Conservation (phyloP, 2,329 filamentous ascomycete species). For the Blastomyces parvus region DNA sequence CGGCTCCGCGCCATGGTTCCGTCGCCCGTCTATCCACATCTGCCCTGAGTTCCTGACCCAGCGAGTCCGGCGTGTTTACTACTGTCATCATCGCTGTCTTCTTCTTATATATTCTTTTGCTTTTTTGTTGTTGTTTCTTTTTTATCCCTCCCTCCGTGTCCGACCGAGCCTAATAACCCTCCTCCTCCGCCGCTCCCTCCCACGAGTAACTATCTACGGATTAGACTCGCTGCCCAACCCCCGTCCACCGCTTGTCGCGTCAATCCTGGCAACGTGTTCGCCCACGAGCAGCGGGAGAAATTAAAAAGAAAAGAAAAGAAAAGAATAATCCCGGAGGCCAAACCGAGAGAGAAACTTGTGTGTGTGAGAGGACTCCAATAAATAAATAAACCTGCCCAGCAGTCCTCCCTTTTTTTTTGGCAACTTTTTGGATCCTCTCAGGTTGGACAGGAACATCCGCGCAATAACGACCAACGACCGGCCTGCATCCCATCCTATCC, state of each 20-base stretch:
- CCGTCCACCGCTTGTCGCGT: constrained; percentile 15
- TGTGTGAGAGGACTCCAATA: neutral
- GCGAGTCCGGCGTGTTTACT: constrained; percentile 16
- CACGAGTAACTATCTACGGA: too few species aligned
- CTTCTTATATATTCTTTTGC: constrained; percentile 9
- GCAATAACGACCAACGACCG: neutral
- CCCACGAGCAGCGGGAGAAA: neutral
- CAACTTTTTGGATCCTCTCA: neutral
- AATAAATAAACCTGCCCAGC: neutral
- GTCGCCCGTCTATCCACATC: constrained; percentile 23
- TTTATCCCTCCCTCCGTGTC: constrained; percentile 8
- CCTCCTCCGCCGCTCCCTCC: constrained; percentile 1
- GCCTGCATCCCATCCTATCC: neutral
- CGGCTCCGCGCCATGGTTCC: constrained; percentile 27
- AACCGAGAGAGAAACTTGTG: neutral
- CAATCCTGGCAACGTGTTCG: constrained; percentile 11
- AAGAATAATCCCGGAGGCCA: neutral
- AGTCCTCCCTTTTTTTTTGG: neutral
- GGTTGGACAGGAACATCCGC: neutral
- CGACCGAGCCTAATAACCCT: too few species aligned
- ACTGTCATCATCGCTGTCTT: constrained; percentile 2
- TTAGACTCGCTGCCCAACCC: neutral
- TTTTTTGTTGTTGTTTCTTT: constrained; percentile 3
- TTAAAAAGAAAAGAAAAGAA: neutral
- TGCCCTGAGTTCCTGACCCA: constrained; percentile 24